Evolutionary conservation across 352 stramenopile species (phyloP).

Genomic region (Phytophthora hibernalis): DNA sequence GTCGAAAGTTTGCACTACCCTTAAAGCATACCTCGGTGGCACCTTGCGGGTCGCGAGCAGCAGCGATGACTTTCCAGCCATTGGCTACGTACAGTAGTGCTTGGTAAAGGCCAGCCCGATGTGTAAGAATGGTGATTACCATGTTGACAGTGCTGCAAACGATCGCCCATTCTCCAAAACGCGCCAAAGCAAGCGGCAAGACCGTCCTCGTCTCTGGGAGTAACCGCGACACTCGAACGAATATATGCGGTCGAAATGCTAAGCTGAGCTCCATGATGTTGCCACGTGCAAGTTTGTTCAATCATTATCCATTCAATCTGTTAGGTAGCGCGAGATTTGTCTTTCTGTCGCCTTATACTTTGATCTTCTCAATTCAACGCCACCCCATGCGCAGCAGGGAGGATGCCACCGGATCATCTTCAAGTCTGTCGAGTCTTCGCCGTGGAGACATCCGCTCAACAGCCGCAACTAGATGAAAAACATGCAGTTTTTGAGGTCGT

Average conservation of each 20-base stretch:
- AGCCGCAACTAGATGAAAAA: constrained; percentile 58
- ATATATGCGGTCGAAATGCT: background rate
- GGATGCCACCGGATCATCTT: constrained; percentile 4
- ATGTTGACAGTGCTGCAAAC: too few species aligned
- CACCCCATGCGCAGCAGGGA: constrained; percentile 10
- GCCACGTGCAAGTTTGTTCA: background rate
- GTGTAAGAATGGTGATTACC: too few species aligned
- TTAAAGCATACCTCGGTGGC: constrained; percentile 30
- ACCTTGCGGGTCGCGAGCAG: constrained; percentile 19
- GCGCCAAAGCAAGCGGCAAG: too few species aligned
- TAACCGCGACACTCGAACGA: constrained; percentile 23
- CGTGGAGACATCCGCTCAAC: constrained; percentile 5
- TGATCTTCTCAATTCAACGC: constrained; percentile 15
- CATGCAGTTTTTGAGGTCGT: constrained; percentile 70
- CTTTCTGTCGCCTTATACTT: constrained; percentile 17
- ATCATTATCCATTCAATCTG: constrained; percentile 24
- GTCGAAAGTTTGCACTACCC: too few species aligned
- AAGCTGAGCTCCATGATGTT: background rate
- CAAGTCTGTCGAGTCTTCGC: background rate
- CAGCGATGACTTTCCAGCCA: constrained; percentile 49
- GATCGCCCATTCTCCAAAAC: too few species aligned
- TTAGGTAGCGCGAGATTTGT: constrained; percentile 19
- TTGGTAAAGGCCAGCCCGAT: constrained; percentile 43
- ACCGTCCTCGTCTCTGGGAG: too few species aligned
- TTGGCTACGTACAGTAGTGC: constrained; percentile 41